Base-by-base conservation (phyloP, 1,139 yeast genomes). In the Candida buenavistaensis region DNA sequence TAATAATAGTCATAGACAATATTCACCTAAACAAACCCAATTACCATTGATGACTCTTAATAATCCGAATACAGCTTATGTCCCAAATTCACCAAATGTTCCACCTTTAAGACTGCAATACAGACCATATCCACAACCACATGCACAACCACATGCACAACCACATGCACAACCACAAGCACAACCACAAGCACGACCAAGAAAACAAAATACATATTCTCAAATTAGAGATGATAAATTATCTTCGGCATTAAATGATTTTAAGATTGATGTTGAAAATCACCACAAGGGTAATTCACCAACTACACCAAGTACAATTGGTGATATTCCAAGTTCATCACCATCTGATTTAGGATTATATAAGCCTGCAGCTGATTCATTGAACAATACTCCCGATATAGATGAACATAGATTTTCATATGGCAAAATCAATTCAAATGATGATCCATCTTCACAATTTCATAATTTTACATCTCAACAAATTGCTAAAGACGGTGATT, bases 221-320 rank as follows among this genome's bases (percentile, higher is more conserved):
- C 37, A 38, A 40, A 42, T 26, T 35, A 32, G 44, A 17, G 41
- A 38, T 28, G 48, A 44, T 25, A 47, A 62, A 33, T 48, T 66
- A 26, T 55, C 66, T 1, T 39, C 52, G 3, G 64, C 66, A 4
- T 57, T 67, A 31, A 55, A 54, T 26, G 62, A 50, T 5, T 56
- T 65, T 37, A 61, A 50, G 32, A 44, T 52, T 23, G 73, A 67
- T 32, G 47, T 62, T 7, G 53, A 54, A 20, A 48, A 41, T 23
- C 59, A n/a, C n/a, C n/a, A 54, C 30, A 58, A 53, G 33, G 28
- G 28, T 17, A 17, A 46, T 19, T 36, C 38, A 11, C 32, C 42
- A 13, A 25, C 28, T 8, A 35, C 44, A 20, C 32, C 42, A n/a
- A 17, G 16, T 6, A 35, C 46, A 3, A 43, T 46, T 11, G 30